Evolutionary conservation across 164 flowering plant species (phyloP), one percentile per base, ranked within the genome.

Genomic region (Chimonanthus praecox): DNA sequence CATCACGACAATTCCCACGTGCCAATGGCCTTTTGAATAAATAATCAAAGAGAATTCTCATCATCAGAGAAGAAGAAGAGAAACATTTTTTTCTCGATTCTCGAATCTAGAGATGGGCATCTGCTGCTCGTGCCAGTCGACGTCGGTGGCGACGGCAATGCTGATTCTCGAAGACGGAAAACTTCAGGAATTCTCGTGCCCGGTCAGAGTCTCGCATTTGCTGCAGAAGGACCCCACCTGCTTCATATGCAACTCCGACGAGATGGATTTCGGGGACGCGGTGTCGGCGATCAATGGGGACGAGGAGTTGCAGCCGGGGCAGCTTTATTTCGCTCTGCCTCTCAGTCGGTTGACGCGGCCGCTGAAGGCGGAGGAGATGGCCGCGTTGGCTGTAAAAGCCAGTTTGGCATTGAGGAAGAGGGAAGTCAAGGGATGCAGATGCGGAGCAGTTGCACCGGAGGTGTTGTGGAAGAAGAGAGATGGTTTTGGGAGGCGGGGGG

Each of bases 371-470:
- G 86, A 87, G 61, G 94, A 89, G 64, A 89, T 94, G 92, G 98
- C 98, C 2, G 94, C 97, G 72, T 81, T 94, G 86, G 98, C 99
- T 1, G 98, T 90, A 0, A 90, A 89, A 71, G 98, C 99, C 6
- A 92, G 90, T 78, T 75, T 87, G n/a, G 90, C 88, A 3, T 69
- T 80, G 6, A 58, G 74, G 73, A 77, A 73, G 65, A 73, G 66
- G 58, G 70, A 69, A 0, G 61, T 63, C 6, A 54, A 63, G 63
- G 65, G 69, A 45, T 67, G 73, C 16, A 45, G 73, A 43, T 47
- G 58, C 3, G 13, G 64, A 3, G 74, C 68, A 21, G 70, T 75
- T 11, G 48, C 49, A 9, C 74, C 75, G 72, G n/a, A 5, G 1
- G 70, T 43, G 49, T 18, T n/a, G 62, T 2, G 49, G 68, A 11